Evolutionary conservation across 768 basidiomycete species (phyloP).

Genomic region (Phylloporus arenicola): DNA sequence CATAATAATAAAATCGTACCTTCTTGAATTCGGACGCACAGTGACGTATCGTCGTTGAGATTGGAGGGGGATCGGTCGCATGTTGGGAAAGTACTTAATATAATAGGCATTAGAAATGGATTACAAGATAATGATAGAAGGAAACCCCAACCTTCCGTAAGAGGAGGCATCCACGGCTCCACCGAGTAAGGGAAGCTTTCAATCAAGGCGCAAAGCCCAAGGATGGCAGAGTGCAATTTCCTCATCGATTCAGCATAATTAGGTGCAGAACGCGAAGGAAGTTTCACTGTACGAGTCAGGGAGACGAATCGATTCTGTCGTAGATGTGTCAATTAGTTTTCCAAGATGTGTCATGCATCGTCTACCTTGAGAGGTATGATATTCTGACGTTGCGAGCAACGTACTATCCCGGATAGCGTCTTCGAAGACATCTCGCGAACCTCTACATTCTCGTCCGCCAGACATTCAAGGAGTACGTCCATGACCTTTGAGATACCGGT

Average conservation of each 20-base stretch:
- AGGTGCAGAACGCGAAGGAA: constrained; percentile 68
- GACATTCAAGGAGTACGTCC: constrained; percentile 78
- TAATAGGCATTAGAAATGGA: not conserved
- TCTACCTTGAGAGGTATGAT: constrained; percentile 78
- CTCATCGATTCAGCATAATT: constrained; percentile 68
- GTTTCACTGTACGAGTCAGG: constrained; percentile 51
- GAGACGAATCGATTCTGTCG: constrained; percentile 73
- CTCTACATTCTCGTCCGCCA: constrained; percentile 88
- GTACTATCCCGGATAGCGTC: constrained; percentile 78
- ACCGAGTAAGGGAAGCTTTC: constrained; percentile 96
- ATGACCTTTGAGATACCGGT: constrained; percentile 64
- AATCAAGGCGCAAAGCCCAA: constrained; percentile 90
- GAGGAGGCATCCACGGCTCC: constrained; percentile 85
- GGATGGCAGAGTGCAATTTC: constrained; percentile 80
- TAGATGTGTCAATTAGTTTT: constrained; percentile 4
- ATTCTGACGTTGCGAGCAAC: constrained; percentile 85
- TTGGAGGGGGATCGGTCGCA: constrained; percentile 82
- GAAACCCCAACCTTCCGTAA: constrained; percentile 61
- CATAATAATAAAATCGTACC: constrained; percentile 36
- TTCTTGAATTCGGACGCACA: constrained; percentile 84
- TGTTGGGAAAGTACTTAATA: constrained; percentile 64
- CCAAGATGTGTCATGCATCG: not conserved
- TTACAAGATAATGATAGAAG: not conserved
- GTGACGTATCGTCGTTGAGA: constrained; percentile 83
- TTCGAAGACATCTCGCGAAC: constrained; percentile 89